These are phyloP conservation scores for Russula griseocarnosa DNA, from an alignment of 768 basidiomycete species.

Conservation along the genomic window DNA sequence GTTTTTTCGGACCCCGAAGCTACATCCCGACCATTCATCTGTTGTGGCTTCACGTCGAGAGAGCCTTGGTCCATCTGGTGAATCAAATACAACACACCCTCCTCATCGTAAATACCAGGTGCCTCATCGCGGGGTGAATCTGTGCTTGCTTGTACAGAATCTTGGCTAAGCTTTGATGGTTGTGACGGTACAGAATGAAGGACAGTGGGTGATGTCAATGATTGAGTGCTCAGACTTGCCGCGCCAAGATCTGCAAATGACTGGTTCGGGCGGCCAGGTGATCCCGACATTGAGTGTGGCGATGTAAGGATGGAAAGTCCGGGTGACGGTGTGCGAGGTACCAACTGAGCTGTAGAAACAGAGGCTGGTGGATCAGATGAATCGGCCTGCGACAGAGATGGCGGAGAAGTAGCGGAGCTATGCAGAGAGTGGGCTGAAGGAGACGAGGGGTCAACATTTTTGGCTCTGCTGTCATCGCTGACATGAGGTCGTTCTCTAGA, in stretches of 20 bases:
- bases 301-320: slow-evolving; percentile 36
- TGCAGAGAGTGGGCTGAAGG: slow-evolving; percentile 5
- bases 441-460: slow-evolving; percentile 3
- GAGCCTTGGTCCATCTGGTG: slow-evolving; percentile 45
- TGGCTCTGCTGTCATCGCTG: not conserved
- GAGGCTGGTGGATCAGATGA: slow-evolving; percentile 22
- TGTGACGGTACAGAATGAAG: not conserved
- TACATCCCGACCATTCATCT: slow-evolving; percentile 40
- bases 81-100: slow-evolving; percentile 68
- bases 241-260: slow-evolving; percentile 17
- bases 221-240: not conserved
- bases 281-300: slow-evolving; percentile 37
- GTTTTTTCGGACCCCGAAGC: not conserved
- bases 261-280: slow-evolving; percentile 16
- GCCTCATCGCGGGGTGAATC: slow-evolving; percentile 28
- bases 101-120: slow-evolving; percentile 48
- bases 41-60: slow-evolving; percentile 19
- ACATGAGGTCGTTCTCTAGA: not conserved
- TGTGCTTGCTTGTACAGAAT: slow-evolving; percentile 28
- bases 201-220: slow-evolving; percentile 6
- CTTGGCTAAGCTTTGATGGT: slow-evolving; percentile 7
- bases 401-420: slow-evolving; percentile 23
- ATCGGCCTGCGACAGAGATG: slow-evolving; percentile 17
- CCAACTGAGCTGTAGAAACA: not conserved
- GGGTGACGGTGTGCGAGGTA: slow-evolving; percentile 24